A percentile compares a stretch with the other conserved stretches of the same genome.
Conservation (phyloP, 2,329 filamentous ascomycete genomes). For the Nemania sp. region DNA sequence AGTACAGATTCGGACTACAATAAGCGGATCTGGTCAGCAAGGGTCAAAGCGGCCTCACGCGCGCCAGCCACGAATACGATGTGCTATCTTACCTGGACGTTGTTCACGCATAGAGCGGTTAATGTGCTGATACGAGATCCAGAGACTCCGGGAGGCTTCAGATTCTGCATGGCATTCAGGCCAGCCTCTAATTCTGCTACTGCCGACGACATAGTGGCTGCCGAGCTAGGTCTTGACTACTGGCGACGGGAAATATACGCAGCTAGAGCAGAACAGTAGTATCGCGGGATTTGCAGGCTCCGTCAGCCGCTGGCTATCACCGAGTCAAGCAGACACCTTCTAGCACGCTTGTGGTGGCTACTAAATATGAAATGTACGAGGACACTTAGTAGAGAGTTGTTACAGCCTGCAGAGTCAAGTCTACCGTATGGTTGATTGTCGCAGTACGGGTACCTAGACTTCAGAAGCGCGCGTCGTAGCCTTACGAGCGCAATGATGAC, state of each 20-base stretch:
- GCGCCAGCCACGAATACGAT: conserved; percentile 16
- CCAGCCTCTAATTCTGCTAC: conserved; percentile 89
- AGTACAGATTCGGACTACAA: conserved; percentile 88
- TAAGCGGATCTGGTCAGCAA: conserved; percentile 30
- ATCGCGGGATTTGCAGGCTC: conserved; percentile 31
- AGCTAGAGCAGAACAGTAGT: conserved; percentile 31
- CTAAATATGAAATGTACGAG: conserved; percentile 32
- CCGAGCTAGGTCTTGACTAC: conserved; percentile 28
- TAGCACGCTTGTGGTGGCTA: conserved; percentile 37
- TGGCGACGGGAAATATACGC: conserved; percentile 36
- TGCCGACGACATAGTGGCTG: conserved; percentile 70
- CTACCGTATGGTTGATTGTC: conserved; percentile 28
- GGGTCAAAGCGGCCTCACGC: conserved; percentile 23
- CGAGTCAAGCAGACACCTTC: conserved; percentile 32
- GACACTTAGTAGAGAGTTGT: conserved; percentile 33
- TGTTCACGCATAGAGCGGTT: conserved; percentile 83
- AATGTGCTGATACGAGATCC: conserved; percentile 88
- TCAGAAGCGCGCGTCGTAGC: conserved; percentile 18
- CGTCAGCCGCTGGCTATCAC: conserved; percentile 33
- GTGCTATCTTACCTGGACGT: conserved; percentile 75
- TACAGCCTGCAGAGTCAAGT: conserved; percentile 37
- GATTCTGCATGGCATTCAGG: conserved; percentile 85
- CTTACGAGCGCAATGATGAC: conserved; percentile 15
- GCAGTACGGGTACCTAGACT: conserved; percentile 18
- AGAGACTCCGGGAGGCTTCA: conserved; percentile 93